Evolutionary conservation across 495 filamentous ascomycete genomes (phyloP).

Genomic region (Neurospora tetrasperma): DNA sequence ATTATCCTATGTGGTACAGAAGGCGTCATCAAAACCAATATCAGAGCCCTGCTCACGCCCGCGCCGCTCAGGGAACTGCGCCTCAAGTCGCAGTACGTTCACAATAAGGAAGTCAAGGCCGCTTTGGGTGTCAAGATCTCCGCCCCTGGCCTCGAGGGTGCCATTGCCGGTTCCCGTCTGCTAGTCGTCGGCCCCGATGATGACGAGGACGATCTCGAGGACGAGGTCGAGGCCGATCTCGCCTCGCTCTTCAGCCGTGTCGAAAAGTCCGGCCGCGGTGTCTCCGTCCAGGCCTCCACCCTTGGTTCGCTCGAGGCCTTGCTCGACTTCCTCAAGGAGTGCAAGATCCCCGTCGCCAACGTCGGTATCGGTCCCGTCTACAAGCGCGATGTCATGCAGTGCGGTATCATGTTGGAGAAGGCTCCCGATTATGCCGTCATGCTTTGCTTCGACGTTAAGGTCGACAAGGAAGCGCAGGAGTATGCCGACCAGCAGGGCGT

Average conservation of each 20-base stretch:
- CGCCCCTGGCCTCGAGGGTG: conserved; percentile 89
- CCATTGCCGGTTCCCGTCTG: conserved; percentile 92
- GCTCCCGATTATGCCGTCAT: conserved; percentile 92
- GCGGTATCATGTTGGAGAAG: conserved; percentile 94
- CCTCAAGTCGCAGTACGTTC: conserved; percentile 86
- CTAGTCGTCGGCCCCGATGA: conserved; percentile 91
- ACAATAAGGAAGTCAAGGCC: conserved; percentile 99
- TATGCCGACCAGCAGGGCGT: conserved; percentile 93
- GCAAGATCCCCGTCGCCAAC: conserved; percentile 94
- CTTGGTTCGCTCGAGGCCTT: conserved; percentile 94
- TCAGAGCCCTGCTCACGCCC: conserved; percentile 92
- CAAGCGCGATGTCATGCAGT: conserved; percentile 97
- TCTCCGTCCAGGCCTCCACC: conserved; percentile 94
- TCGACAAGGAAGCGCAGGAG: conserved; percentile 87
- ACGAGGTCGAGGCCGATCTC: conserved; percentile 93
- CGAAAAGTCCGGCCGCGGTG: conserved; percentile 82
- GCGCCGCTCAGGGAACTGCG: conserved; percentile 90
- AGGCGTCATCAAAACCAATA: conserved; percentile 87
- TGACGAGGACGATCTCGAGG: conserved; percentile 91
- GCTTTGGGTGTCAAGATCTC: conserved; percentile 98
- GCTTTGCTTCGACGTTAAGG: conserved; percentile 99
- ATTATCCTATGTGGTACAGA: conserved; percentile 93
- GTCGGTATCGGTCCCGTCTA: conserved; percentile 97
- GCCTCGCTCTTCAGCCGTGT: conserved; percentile 84
- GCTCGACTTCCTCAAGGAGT: conserved; percentile 86